These are phyloP conservation scores for Scutellaria galericulata DNA, from an alignment of 257 asterid species.

Conservation along the genomic window DNA sequence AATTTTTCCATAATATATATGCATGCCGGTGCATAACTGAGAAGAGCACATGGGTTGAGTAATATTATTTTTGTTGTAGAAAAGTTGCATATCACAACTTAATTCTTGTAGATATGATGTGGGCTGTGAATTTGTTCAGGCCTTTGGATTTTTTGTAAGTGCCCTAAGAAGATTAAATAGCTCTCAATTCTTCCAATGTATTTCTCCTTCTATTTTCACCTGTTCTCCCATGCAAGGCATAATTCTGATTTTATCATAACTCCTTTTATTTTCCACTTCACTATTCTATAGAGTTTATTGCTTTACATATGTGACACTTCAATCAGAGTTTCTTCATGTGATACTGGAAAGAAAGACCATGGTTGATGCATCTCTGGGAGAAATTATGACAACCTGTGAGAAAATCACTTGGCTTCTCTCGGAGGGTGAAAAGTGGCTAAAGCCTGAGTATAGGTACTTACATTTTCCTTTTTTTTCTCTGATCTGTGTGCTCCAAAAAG, in stretches of 20 bases:
- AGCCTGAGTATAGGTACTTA: slow-evolving; percentile 86
- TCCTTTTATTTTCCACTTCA: slow-evolving; percentile 11
- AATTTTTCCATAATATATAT: neutral
- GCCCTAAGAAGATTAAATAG: slow-evolving; percentile 4
- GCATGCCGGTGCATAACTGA: neutral
- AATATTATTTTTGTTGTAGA: neutral
- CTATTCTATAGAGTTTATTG: slow-evolving; percentile 27
- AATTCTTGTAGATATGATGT: slow-evolving; percentile 20
- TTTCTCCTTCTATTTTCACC: slow-evolving; percentile 9
- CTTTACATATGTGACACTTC: slow-evolving; percentile 26
- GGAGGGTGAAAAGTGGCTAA: slow-evolving; percentile 96
- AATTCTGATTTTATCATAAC: slow-evolving; percentile 16
- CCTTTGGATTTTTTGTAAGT: neutral
- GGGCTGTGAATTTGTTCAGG: slow-evolving; percentile 12
- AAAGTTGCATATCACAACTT: neutral
- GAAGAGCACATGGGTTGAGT: neutral
- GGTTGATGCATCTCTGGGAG: slow-evolving; percentile 99
- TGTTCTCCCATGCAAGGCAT: slow-evolving; percentile 25
- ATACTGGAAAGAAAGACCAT: slow-evolving; percentile 91
- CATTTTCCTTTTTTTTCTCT: slow-evolving; percentile 2
- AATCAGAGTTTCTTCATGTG: slow-evolving; percentile 89
- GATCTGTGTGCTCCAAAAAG: slow-evolving; percentile 17
- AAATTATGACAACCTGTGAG: slow-evolving; percentile 99
- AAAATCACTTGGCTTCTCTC: slow-evolving; percentile 97
- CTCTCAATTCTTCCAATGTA: slow-evolving; percentile 9